Percentiles rank a stretch among this genome's conserved stretches.
Evolutionary conservation across 768 basidiomycete genomes (phyloP).

Genomic region (Amyloporia xantha): DNA sequence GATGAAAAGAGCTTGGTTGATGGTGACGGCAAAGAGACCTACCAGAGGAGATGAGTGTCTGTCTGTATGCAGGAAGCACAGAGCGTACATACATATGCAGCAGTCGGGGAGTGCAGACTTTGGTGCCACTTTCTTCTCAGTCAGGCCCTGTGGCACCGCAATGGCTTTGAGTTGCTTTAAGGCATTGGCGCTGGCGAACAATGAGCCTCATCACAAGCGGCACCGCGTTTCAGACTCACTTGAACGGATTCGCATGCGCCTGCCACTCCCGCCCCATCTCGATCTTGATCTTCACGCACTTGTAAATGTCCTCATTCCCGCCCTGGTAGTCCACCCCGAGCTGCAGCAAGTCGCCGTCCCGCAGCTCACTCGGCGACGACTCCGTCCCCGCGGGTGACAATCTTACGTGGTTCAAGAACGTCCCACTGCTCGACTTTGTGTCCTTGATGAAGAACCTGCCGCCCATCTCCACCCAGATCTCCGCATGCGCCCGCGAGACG

Average conservation of each 20-base stretch:
- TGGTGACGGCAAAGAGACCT: constrained; percentile 82
- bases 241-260: constrained; percentile 84
- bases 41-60: not conserved
- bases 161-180: constrained; percentile 79
- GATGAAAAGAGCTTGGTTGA: constrained; percentile 94
- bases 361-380: constrained; percentile 67
- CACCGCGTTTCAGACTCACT: constrained; percentile 46
- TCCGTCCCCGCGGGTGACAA: constrained; percentile 82
- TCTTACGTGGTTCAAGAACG: constrained; percentile 91
- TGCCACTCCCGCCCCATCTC: constrained; percentile 94
- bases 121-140: constrained; percentile 22
- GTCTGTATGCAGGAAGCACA: not conserved
- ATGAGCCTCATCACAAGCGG: constrained; percentile 1
- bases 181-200: constrained; percentile 49
- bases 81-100: constrained; percentile 77
- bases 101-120: constrained; percentile 65
- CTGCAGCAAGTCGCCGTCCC: constrained; percentile 92
- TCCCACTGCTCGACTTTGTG: constrained; percentile 85
- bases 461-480: constrained; percentile 75
- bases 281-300: constrained; percentile 92
- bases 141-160: constrained; percentile 31
- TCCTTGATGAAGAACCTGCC: constrained; percentile 83
- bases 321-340: constrained; percentile 98
- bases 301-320: constrained; percentile 93
- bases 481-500: constrained; percentile 89